These are phyloP conservation scores for Alternaria alternata DNA, from an alignment of 2,329 filamentous ascomycete species.

Conservation along the genomic window DNA sequence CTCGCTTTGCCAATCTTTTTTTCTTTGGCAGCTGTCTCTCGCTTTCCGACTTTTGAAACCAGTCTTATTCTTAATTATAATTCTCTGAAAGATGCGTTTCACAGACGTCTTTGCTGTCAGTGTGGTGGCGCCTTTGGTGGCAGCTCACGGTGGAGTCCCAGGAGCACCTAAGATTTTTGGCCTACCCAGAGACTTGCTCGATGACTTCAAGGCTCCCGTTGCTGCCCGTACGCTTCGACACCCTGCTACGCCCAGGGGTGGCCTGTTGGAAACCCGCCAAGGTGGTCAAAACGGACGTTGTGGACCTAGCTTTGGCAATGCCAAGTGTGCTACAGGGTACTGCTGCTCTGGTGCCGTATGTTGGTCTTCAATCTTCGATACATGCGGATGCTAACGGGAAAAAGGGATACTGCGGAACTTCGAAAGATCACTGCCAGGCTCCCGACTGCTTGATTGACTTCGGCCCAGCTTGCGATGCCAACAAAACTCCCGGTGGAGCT, in stretches of 20 bases:
- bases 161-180: constrained; percentile 48
- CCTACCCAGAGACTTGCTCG: constrained; percentile 41
- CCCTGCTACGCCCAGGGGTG: constrained; percentile 19
- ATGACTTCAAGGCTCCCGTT: constrained; percentile 29
- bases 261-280: constrained; percentile 43
- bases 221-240: constrained; percentile 34
- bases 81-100: constrained; percentile 38
- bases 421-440: constrained; percentile 64
- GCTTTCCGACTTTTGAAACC: neutral
- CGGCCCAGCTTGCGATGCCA: constrained; percentile 67
- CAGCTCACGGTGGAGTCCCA: constrained; percentile 42
- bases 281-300: constrained; percentile 47
- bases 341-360: constrained; percentile 49
- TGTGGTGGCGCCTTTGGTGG: constrained; percentile 42
- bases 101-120: constrained; percentile 38
- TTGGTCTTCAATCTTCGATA: neutral
- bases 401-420: constrained; percentile 62
- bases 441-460: constrained; percentile 69
- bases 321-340: constrained; percentile 43
- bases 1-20: constrained; percentile 9
- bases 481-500: constrained; percentile 61
- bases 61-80: constrained; percentile 6
- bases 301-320: constrained; percentile 38
- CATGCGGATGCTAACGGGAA: constrained; percentile 6
- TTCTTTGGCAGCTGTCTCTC: constrained; percentile 8